Evolutionary conservation across 352 stramenopile genomes (phyloP).

Genomic region (Phytophthora nicotianae): DNA sequence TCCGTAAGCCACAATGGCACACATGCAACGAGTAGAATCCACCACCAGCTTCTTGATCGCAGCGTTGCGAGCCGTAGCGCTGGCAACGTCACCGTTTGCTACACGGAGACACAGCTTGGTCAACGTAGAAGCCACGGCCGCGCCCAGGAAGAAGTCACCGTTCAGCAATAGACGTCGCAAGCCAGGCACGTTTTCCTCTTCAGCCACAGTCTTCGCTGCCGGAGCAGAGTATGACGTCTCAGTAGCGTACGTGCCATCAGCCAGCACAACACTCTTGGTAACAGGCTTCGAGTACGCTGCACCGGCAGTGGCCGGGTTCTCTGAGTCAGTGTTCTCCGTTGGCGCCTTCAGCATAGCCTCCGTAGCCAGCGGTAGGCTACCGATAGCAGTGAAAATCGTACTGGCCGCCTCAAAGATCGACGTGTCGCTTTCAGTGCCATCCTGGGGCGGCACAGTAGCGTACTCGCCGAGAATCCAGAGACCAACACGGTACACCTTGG

Average conservation of each 20-base stretch:
- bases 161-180: conserved; percentile 91
- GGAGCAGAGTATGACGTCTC: conserved; percentile 92
- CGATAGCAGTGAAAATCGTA: conserved; percentile 91
- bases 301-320: conserved; percentile 28
- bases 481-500: conserved; percentile 96
- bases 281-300: conserved; percentile 89
- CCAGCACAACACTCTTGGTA: conserved; percentile 98
- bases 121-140: conserved; percentile 91
- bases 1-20: conserved; percentile 72
- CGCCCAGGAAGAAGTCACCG: conserved; percentile 97
- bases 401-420: conserved; percentile 77
- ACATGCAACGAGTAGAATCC: conserved; percentile 77
- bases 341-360: conserved; percentile 57
- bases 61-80: conserved; percentile 47
- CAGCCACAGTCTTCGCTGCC: conserved; percentile 44
- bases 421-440: conserved; percentile 64
- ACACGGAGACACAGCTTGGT: conserved; percentile 97
- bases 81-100: conserved; percentile 55
- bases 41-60: conserved; percentile 75
- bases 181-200: conserved; percentile 70
- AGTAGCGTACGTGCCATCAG: conserved; percentile 99
- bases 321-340: conserved; percentile 30
- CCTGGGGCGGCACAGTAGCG: conserved; percentile 50
- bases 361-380: conserved; percentile 72
- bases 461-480: conserved; percentile 98